These are phyloP conservation scores for Psilocybe mexicana DNA, from an alignment of 1,284 basidiomycete species.

Conservation along the genomic window DNA sequence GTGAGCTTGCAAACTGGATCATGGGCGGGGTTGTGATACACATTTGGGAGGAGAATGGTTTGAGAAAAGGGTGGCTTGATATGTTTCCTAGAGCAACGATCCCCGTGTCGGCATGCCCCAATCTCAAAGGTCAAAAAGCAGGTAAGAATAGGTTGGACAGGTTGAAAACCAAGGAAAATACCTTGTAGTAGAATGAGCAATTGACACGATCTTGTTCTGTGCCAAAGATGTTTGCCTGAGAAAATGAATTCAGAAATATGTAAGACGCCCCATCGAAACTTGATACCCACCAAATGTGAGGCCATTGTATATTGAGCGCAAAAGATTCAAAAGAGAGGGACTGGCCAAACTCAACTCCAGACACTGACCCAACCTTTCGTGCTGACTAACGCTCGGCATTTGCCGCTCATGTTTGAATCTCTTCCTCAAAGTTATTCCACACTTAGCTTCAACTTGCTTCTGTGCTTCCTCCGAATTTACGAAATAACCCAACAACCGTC, in stretches of 20 bases:
- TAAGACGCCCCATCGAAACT: not conserved
- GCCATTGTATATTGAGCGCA: slow-evolving; percentile 32
- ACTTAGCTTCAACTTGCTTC: not conserved
- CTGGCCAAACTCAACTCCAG: not conserved
- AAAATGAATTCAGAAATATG: not conserved
- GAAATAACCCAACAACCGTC: not conserved
- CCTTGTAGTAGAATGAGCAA: slow-evolving; percentile 95
- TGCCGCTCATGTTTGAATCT: not conserved
- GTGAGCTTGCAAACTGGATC: slow-evolving; percentile 87
- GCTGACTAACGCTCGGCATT: slow-evolving; percentile 11
- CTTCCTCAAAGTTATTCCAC: not conserved
- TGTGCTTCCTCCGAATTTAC: not conserved
- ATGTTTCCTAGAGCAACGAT: slow-evolving; percentile 95
- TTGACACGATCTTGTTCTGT: slow-evolving; percentile 83
- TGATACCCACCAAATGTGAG: slow-evolving; percentile 40
- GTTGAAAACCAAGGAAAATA: slow-evolving; percentile 31
- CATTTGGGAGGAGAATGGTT: slow-evolving; percentile 97
- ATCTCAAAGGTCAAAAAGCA: slow-evolving; percentile 53
- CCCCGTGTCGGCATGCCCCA: slow-evolving; percentile 94
- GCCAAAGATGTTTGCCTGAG: slow-evolving; percentile 13
- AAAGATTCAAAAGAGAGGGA: slow-evolving; percentile 5
- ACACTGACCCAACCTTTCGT: not conserved
- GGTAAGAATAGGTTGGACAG: slow-evolving; percentile 4
- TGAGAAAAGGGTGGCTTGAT: slow-evolving; percentile 97
- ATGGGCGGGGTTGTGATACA: slow-evolving; percentile 97